Conservation (phyloP, 495 filamentous ascomycete species). For the Aspergillus funiculosus region DNA sequence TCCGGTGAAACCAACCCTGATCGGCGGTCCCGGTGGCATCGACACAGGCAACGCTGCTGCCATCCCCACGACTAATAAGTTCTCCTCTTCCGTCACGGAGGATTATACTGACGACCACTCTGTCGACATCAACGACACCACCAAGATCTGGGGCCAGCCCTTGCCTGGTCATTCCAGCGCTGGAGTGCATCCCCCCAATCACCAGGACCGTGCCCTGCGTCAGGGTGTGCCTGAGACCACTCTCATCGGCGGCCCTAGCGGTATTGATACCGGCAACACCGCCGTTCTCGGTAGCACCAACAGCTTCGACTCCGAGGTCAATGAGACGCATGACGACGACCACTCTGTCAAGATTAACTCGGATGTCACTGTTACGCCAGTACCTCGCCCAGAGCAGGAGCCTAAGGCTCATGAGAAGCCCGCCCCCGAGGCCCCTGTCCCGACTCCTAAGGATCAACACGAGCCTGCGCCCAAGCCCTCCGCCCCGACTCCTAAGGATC, state of each 20-base stretch:
- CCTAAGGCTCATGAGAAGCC: not conserved
- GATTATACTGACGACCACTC: conserved; percentile 10
- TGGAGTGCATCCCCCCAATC: conserved; percentile 21
- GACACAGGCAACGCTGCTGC: conserved; percentile 10
- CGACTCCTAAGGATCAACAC: conserved; percentile 7
- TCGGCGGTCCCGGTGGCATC: conserved; percentile 8
- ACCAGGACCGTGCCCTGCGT: conserved; percentile 9
- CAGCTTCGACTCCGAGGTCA: conserved; percentile 18
- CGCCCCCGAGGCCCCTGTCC: not conserved
- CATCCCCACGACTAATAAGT: not conserved
- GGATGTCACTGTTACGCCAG: not conserved
- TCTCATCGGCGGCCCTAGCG: conserved; percentile 17
- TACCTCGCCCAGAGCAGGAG: not conserved
- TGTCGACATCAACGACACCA: not conserved
- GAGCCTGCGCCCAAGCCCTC: not conserved
- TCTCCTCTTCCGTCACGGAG: not conserved
- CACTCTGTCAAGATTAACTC: conserved; percentile 23
- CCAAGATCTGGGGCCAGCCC: not conserved
- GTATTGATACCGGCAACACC: conserved; percentile 18
- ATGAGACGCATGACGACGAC: conserved; percentile 25
- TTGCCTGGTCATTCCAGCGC: conserved; percentile 19
- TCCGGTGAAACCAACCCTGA: not conserved
- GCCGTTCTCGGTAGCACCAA: conserved; percentile 11
- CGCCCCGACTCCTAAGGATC: conserved; percentile 12
- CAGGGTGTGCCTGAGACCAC: not conserved